Evolutionary conservation across 768 basidiomycete species (phyloP).

Genomic region (Leccinum boreale): DNA sequence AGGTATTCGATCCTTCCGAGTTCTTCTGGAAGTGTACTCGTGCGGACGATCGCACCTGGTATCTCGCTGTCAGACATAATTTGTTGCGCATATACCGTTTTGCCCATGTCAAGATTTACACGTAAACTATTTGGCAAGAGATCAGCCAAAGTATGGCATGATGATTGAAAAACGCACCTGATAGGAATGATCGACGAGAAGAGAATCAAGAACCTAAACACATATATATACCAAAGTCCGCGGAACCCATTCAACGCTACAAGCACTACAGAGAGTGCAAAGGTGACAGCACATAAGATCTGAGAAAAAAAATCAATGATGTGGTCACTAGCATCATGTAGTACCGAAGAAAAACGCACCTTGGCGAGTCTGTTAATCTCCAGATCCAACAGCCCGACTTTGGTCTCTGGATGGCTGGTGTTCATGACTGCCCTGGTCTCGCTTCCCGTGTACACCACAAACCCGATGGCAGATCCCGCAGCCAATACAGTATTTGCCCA

Average conservation of each 20-base stretch:
- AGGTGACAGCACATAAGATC: slow-evolving; percentile 95
- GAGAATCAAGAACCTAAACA: slow-evolving; percentile 93
- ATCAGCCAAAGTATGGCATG: not conserved
- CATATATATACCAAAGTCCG: slow-evolving; percentile 93
- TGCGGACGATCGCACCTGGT: slow-evolving; percentile 92
- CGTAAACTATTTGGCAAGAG: slow-evolving; percentile 58
- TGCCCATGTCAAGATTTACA: slow-evolving; percentile 99
- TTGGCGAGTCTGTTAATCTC: slow-evolving; percentile 97
- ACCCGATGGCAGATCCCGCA: slow-evolving; percentile 88
- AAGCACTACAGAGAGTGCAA: slow-evolving; percentile 84
- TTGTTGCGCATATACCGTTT: slow-evolving; percentile 94
- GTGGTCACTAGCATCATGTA: not conserved
- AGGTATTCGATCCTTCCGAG: slow-evolving; percentile 94
- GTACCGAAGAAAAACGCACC: slow-evolving; percentile 40
- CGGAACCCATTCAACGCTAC: slow-evolving; percentile 97
- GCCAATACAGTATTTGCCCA: slow-evolving; percentile 99
- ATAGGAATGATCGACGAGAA: slow-evolving; percentile 99
- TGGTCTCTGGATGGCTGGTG: slow-evolving; percentile 94
- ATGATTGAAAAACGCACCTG: slow-evolving; percentile 55
- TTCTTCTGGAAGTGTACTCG: slow-evolving; percentile 97
- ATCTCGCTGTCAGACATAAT: slow-evolving; percentile 95
- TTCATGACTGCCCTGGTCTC: slow-evolving; percentile 99
- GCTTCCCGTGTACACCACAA: slow-evolving; percentile 90
- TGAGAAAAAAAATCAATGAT: slow-evolving; percentile 26
- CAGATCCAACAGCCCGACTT: slow-evolving; percentile 85